Percentiles rank a stretch among this genome's conserved stretches.
These are phyloP conservation scores for Ceratonia siliqua DNA, from an alignment of 306 rosid genomes.

Conservation along the genomic window DNA sequence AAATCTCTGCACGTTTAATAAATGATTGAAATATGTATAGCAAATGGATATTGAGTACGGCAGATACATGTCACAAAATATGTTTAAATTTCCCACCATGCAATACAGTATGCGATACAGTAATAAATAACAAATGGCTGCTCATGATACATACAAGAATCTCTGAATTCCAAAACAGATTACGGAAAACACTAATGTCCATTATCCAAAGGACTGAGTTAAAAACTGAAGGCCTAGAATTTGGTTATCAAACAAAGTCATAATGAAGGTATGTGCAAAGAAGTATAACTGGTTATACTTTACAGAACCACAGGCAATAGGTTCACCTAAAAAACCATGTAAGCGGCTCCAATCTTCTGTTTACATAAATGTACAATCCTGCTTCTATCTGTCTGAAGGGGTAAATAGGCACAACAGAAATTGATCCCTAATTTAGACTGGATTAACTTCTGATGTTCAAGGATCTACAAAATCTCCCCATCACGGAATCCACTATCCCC, in stretches of 20 bases:
- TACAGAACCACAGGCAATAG: constrained; percentile 69
- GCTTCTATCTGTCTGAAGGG: constrained; percentile 59
- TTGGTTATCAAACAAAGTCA: constrained; percentile 48
- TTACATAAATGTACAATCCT: constrained; percentile 90
- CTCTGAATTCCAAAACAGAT: constrained; percentile 26
- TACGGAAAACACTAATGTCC: constrained; percentile 35
- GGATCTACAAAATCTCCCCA: constrained; percentile 82
- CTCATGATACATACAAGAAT: constrained; percentile 43
- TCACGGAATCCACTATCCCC: constrained; percentile 85
- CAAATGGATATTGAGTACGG: neutral
- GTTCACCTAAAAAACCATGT: constrained; percentile 56
- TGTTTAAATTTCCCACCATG: constrained; percentile 20
- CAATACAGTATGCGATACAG: constrained; percentile 24
- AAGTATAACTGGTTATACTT: constrained; percentile 48
- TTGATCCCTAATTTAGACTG: constrained; percentile 58
- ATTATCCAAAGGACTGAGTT: constrained; percentile 43
- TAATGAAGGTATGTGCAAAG: constrained; percentile 54
- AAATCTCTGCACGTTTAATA: neutral
- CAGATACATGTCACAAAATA: neutral
- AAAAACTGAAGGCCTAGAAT: constrained; percentile 46
- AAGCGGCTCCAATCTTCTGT: constrained; percentile 75
- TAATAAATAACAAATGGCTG: constrained; percentile 33
- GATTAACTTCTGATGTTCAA: constrained; percentile 43
- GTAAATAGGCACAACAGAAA: constrained; percentile 44
- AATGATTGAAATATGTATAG: neutral